These are phyloP conservation scores for Dunaliella salina DNA, from an alignment of 163 green algal species.

Conservation along the genomic window DNA sequence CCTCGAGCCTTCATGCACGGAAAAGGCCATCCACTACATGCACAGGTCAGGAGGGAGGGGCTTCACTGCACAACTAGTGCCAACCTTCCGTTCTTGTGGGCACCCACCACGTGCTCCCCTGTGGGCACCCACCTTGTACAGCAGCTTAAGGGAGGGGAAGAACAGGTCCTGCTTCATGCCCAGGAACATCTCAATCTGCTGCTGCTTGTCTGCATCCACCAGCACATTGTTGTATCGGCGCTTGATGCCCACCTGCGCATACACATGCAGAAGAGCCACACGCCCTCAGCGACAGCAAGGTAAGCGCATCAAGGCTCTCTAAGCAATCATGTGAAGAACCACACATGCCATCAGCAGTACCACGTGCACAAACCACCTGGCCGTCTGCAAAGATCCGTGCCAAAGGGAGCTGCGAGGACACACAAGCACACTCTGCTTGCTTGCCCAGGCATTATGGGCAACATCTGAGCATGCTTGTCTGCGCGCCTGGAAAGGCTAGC, in stretches of 20 bases:
- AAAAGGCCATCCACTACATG: not conserved
- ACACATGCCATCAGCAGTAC: too few species aligned
- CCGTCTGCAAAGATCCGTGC: too few species aligned
- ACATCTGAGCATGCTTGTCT: too few species aligned
- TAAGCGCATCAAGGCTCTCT: too few species aligned
- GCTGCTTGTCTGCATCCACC: slow-evolving; percentile 53
- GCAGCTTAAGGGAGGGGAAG: slow-evolving; percentile 21
- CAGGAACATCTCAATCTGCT: slow-evolving; percentile 34
- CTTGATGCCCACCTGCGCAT: slow-evolving; percentile 24
- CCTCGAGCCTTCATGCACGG: not conserved
- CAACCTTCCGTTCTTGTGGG: not conserved
- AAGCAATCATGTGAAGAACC: too few species aligned
- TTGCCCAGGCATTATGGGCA: too few species aligned
- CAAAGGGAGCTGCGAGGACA: too few species aligned
- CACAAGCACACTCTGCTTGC: too few species aligned
- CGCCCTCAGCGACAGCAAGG: too few species aligned
- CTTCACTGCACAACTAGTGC: not conserved
- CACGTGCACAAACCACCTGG: too few species aligned
- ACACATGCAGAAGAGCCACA: not conserved
- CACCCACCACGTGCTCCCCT: not conserved
- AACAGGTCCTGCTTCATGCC: slow-evolving; percentile 28
- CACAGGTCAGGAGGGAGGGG: too few species aligned
- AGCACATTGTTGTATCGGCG: slow-evolving; percentile 66
- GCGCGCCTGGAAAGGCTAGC: too few species aligned
- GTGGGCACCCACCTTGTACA: slow-evolving; percentile 27